phyloP scores from a whole-genome alignment of 2,329 filamentous ascomycete species.

The Trichophyton rubrum region DNA sequence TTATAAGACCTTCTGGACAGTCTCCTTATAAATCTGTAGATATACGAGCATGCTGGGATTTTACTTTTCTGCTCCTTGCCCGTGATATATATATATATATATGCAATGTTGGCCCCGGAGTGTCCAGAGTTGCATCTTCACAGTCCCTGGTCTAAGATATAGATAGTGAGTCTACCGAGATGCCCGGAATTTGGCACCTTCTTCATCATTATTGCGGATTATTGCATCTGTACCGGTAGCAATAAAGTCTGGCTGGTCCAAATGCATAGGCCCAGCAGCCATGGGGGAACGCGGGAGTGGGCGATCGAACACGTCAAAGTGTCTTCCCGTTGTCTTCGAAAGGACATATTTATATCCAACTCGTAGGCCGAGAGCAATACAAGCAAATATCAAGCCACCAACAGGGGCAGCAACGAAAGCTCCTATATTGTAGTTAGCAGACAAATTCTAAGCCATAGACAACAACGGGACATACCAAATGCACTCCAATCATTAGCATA shows the following conservation, averaged over 20 bases:
- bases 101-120: neutral
- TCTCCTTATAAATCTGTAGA: neutral
- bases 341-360: conserved; percentile 46
- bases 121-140: no score
- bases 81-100: neutral
- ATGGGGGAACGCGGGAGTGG: conserved; percentile 22
- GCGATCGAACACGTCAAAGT: conserved; percentile 56
- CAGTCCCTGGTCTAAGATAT: neutral
- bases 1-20: neutral
- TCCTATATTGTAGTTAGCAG: conserved; percentile 20
- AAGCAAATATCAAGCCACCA: conserved; percentile 60
- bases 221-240: neutral
- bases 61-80: neutral
- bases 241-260: neutral
- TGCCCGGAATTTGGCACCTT: conserved; percentile 1
- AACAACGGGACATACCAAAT: conserved; percentile 43
- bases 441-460: neutral
- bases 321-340: conserved; percentile 46
- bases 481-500: conserved; percentile 69
- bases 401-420: conserved; percentile 70
- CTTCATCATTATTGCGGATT: conserved; percentile 7
- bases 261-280: neutral
- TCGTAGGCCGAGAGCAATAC: conserved; percentile 49
- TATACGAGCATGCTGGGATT: neutral
- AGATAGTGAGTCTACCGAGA: neutral